A percentile compares a stretch with the other conserved stretches of the same genome.
Evolutionary conservation across 2,329 filamentous ascomycete species (phyloP).

Genomic region (Bipolaris victoriae): DNA sequence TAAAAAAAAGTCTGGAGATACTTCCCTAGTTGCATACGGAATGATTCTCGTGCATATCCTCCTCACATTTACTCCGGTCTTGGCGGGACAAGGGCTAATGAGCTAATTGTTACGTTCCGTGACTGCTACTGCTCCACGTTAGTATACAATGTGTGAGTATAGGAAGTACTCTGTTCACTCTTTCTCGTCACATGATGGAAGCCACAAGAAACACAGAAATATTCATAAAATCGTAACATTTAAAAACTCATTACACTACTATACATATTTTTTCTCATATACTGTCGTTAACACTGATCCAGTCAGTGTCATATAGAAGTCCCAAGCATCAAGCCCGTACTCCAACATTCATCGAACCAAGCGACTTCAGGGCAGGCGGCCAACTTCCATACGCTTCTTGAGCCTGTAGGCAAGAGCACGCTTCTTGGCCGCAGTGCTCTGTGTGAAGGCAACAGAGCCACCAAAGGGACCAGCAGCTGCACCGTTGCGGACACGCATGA

Average conservation of each 20-base stretch:
- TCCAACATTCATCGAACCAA: not conserved
- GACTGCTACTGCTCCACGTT: not conserved
- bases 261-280: constrained; percentile 2
- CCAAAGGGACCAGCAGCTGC: constrained; percentile 70
- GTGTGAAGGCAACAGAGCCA: constrained; percentile 70
- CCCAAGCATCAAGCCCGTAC: not conserved
- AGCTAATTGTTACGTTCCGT: no score
- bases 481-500: constrained; percentile 68
- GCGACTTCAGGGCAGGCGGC: constrained; percentile 28
- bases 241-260: constrained; percentile 6
- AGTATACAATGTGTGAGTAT: not conserved
- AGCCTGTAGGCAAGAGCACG: constrained; percentile 63
- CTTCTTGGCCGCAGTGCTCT: constrained; percentile 64
- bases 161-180: not conserved
- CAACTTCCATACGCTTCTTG: constrained; percentile 48
- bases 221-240: constrained; percentile 1
- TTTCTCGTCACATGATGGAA: not conserved
- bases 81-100: no score
- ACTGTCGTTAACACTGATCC: constrained; percentile 19
- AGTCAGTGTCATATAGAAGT: constrained; percentile 15
- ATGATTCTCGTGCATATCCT: not conserved
- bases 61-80: no score
- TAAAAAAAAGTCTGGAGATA: not conserved
- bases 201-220: not conserved
- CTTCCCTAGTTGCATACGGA: not conserved